Base-by-base conservation (phyloP, 306 rosid genomes). In the Cucurbita ficifolia region DNA sequence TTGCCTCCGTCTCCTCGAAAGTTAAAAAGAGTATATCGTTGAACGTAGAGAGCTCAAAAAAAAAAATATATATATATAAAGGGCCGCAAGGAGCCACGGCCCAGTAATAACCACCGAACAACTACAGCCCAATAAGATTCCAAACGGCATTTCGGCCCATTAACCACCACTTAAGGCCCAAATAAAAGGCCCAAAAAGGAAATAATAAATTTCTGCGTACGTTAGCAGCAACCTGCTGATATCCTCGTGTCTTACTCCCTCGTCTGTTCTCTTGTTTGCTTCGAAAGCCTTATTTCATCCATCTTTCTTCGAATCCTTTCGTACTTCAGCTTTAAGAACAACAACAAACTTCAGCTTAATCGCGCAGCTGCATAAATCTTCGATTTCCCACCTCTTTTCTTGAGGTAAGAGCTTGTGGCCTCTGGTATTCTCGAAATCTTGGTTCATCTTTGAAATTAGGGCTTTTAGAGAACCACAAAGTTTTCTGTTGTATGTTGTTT, bases 391-490 rank as follows among this genome's bases (percentile, higher is more conserved):
- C 42, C 14, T 33, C 11, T 48, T 24, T 48, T 38, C n/a, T 69
- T 42, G 43, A 69, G 73, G 73, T 69, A 69, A 69, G 73, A 8
- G 40, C 52, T 14, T 33, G 56, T 24, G 56, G 73, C 19, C 54
- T 24, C 22, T 45, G 24, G 14, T 14, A 1, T 24, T 69, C 39
- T 69, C 17, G 22, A 48, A 48, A 48, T 69, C 29, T 69, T 48
- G 56, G 57, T 48, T 69, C 38, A 7, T 48, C 19, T 48, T 16
- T 69, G 72, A 69, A 69, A 69, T 69, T 69, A 69, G 73, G 73
- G 73, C 73, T 69, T 69, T 24, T 48, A 8, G 40, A 22, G 56
- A 6, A 8, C 35, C 21, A 13, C 42, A 16, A 65, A 22, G 48
- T 22, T 69, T 33, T 14, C 42, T 69, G 40, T 69, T 69, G 7